These are phyloP conservation scores for Stagonosporopsis chrysanthemi DNA, from an alignment of 2,329 filamentous ascomycete species.

Conservation along the genomic window DNA sequence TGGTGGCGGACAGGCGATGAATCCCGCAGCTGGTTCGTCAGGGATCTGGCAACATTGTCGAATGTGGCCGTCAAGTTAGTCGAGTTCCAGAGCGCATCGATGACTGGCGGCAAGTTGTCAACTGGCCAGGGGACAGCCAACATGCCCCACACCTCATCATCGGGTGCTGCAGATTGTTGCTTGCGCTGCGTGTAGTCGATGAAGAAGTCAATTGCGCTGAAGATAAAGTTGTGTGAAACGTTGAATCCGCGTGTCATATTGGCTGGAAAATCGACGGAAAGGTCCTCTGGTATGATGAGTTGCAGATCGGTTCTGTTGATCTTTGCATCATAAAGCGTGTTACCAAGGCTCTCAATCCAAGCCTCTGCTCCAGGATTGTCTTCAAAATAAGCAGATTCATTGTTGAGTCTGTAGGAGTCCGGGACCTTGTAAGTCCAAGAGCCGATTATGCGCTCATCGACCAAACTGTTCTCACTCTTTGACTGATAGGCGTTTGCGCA, in stretches of 20 bases:
- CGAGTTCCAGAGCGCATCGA: constrained; percentile 9
- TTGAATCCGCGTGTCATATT: neutral
- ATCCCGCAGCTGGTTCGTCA: constrained; percentile 11
- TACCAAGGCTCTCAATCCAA: neutral
- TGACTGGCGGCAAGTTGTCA: neutral
- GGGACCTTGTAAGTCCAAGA: constrained; percentile 16
- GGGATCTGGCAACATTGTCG: constrained; percentile 6
- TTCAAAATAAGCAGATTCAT: neutral
- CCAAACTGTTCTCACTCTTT: constrained; percentile 1
- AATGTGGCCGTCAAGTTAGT: constrained; percentile 7
- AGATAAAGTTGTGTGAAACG: neutral
- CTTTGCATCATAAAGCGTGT: neutral
- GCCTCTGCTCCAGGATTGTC: neutral
- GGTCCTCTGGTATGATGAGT: neutral
- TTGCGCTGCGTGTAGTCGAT: neutral
- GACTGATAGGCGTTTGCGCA: constrained; percentile 21
- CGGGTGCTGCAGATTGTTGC: neutral
- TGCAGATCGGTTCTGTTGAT: constrained; percentile 5
- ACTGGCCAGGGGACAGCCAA: neutral
- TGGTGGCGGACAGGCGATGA: neutral
- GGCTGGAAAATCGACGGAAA: neutral
- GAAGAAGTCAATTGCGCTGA: neutral
- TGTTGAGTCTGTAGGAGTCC: neutral
- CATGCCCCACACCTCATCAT: neutral
- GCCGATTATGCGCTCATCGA: neutral